Base-by-base conservation (phyloP, 495 filamentous ascomycete genomes). In the Daldinia concentrica region DNA sequence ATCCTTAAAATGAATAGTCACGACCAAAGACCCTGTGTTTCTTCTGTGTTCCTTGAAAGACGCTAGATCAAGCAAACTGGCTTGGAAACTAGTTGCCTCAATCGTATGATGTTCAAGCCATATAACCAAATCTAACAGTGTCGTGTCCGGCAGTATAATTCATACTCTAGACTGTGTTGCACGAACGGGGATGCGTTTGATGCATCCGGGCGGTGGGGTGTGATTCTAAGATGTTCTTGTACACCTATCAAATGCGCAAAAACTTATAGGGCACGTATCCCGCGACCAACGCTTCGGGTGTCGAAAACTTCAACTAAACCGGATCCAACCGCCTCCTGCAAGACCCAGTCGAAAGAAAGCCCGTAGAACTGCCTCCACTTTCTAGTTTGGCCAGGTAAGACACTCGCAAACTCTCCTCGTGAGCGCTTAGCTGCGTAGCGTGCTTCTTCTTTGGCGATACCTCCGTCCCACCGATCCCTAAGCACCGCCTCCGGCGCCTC, bases 251-350 rank as follows among this genome's bases (percentile, higher is more conserved):
- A 36, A 36, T 36, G 30, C 24, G 5, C 22, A 54, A 51, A 30
- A 29, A 14, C 26, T 64, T 63, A 64, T 12, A 74, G 6, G 30
- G 75, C 73, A 61, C 93, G 84, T 37, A 94, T 84, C 3, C 89
- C 93, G 37, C 86, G 82, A 15, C 93, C 93, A 17, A 96, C 91
- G 74, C 89, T 94, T 29, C 91, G 85, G 14, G 93, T 97, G 73
- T 95, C 90, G 76, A 97, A 96, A 6, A 93, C 79, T 78, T 97
- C 93, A 30, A 95, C 82, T n/a, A 92, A 69, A 8, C 93, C 93
- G 3, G 89, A 85, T 0, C 93, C 93, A 12, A 94, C 85, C 43
- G 91, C 90, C 75, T 95, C 92, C 39, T 88, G 90, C 15, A 96
- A 71, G 11, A 91, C 85, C 92, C 92, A 96, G 50, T 90, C 88